Conservation (phyloP, 306 rosid genomes). For the Inga leiocalycina region DNA sequence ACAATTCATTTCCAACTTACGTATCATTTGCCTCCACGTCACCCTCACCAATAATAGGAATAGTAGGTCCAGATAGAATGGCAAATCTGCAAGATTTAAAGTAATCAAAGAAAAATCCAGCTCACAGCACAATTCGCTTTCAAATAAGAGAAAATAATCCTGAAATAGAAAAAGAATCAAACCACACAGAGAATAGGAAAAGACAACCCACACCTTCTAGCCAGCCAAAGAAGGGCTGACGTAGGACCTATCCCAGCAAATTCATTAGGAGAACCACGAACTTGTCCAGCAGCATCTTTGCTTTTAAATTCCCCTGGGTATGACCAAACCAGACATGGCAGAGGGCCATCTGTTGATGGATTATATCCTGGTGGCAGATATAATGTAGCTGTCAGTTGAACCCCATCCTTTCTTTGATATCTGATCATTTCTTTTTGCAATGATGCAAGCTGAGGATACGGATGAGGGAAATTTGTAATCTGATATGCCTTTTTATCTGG, state of each 20-base stretch:
- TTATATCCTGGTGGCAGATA: slow-evolving; percentile 94
- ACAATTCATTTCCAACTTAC: slow-evolving; percentile 47
- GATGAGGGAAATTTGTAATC: slow-evolving; percentile 95
- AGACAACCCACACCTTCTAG: slow-evolving; percentile 67
- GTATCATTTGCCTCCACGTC: slow-evolving; percentile 93
- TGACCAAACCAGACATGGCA: slow-evolving; percentile 98
- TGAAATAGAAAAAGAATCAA: slow-evolving; percentile 28
- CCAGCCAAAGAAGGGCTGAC: slow-evolving; percentile 96
- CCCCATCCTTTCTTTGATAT: slow-evolving; percentile 97
- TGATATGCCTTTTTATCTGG: slow-evolving; percentile 71
- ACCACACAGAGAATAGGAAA: slow-evolving; percentile 22
- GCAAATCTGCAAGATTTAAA: slow-evolving; percentile 75
- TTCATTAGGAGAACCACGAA: slow-evolving; percentile 98
- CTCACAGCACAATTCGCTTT: slow-evolving; percentile 25
- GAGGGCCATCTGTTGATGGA: slow-evolving; percentile 88
- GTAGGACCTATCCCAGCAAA: slow-evolving; percentile 97
- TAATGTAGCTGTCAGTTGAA: slow-evolving; percentile 93
- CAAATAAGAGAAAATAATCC: slow-evolving; percentile 18
- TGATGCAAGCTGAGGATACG: slow-evolving; percentile 91
- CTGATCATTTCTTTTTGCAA: slow-evolving; percentile 97
- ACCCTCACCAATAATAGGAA: slow-evolving; percentile 98
- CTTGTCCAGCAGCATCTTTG: slow-evolving; percentile 99
- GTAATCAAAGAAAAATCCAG: slow-evolving; percentile 41
- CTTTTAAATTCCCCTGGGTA: slow-evolving; percentile 99
- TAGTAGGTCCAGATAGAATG: slow-evolving; percentile 93